These are phyloP conservation scores for Fraxinus latifolia DNA, from an alignment of 305 asterid genomes.

Conservation along the genomic window DNA sequence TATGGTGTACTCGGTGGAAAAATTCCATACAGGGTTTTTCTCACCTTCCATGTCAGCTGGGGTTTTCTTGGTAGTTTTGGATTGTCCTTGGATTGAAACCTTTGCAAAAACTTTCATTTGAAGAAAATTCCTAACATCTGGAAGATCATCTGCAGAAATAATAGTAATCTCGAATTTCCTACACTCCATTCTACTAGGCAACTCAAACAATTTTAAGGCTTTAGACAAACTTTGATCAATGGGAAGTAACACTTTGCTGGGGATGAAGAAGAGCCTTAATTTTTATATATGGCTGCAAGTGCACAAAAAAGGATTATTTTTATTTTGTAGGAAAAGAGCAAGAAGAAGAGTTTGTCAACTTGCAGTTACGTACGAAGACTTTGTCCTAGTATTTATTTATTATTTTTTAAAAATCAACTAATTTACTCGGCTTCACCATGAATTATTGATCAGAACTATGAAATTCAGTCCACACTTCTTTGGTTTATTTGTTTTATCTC, in stretches of 20 bases:
- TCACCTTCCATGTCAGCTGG: slow-evolving; percentile 1
- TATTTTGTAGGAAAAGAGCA: no score
- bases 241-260: background rate
- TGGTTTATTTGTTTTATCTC: no score
- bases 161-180: slow-evolving; percentile 22
- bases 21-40: slow-evolving; percentile 29
- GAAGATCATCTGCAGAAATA: slow-evolving; percentile 26
- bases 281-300: background rate
- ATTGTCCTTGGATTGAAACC: background rate
- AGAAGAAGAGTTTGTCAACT: no score
- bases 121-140: background rate
- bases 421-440: no score
- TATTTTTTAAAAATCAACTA: no score
- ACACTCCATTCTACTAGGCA: slow-evolving; percentile 20
- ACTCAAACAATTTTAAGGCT: background rate
- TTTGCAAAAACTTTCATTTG: slow-evolving; percentile 27
- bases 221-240: background rate
- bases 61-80: slow-evolving; percentile 2
- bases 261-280: background rate
- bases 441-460: no score
- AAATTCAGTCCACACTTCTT: no score
- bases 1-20: slow-evolving; percentile 23
- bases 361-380: no score
- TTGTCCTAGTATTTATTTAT: no score
- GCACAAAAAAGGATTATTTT: slow-evolving; percentile 11